phyloP scores from a whole-genome alignment of 768 basidiomycete species.

The Trametes meyenii region DNA sequence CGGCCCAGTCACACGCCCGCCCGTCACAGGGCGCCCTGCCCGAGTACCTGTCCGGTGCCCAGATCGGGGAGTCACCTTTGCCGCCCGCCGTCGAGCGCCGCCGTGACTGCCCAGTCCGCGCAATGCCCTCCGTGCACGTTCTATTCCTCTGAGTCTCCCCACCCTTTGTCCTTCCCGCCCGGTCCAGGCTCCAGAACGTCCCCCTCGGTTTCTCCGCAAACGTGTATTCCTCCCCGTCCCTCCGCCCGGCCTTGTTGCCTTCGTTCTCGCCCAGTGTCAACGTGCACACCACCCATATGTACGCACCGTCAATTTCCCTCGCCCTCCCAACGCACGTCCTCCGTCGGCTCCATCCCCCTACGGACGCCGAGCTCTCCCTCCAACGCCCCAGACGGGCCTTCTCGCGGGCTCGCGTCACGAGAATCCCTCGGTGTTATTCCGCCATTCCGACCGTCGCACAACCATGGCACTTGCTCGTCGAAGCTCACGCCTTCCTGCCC shows the following conservation, averaged over 20 bases:
- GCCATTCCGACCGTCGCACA: conserved; percentile 3
- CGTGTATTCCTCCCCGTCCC: conserved; percentile 4
- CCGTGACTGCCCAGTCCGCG: conserved; percentile 12
- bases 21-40: neutral
- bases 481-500: neutral
- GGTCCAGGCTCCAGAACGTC: neutral
- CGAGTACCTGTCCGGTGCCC: conserved; percentile 13
- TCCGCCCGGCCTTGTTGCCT: neutral
- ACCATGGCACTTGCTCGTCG: neutral
- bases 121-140: conserved; percentile 16
- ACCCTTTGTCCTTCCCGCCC: neutral
- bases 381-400: neutral
- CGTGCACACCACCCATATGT: neutral
- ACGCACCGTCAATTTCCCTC: neutral
- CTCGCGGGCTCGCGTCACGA: conserved; percentile 7
- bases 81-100: conserved; percentile 1
- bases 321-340: neutral
- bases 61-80: conserved; percentile 2
- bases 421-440: conserved; percentile 6
- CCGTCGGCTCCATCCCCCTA: neutral
- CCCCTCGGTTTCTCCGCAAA: conserved; percentile 4
- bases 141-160: no score
- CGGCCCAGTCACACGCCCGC: conserved; percentile 9
- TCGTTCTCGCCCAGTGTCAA: neutral
- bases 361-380: neutral